Evolutionary conservation across 192 early-diverging fungal species (phyloP).

Genomic region (Backusella westeae): DNA sequence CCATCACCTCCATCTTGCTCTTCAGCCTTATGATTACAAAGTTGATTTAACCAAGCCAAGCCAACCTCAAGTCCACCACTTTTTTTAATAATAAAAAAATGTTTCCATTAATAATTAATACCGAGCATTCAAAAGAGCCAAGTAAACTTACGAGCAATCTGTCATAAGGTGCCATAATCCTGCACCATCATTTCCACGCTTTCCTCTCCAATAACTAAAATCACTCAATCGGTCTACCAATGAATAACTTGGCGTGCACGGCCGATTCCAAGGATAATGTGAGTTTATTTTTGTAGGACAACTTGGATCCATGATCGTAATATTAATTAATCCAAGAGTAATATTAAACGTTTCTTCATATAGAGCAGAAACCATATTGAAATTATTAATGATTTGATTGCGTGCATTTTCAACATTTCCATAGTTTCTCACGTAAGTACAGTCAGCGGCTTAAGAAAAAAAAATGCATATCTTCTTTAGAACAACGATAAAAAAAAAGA

Average conservation of each 20-base stretch:
- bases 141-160: slow-evolving; percentile 52
- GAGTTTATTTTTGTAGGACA: slow-evolving; percentile 50
- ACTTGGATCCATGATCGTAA: slow-evolving; percentile 63
- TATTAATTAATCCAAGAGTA: slow-evolving; percentile 75
- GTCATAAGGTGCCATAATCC: slow-evolving; percentile 97
- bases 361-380: slow-evolving; percentile 76
- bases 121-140: neutral
- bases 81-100: neutral
- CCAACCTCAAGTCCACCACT: slow-evolving; percentile 78
- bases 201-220: slow-evolving; percentile 87
- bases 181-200: slow-evolving; percentile 63
- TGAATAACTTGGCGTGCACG: slow-evolving; percentile 63
- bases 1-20: slow-evolving; percentile 44
- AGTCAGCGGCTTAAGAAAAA: slow-evolving; percentile 58
- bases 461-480: neutral
- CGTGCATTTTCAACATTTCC: slow-evolving; percentile 54
- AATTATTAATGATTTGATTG: slow-evolving; percentile 76
- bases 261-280: slow-evolving; percentile 69
- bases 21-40: slow-evolving; percentile 60
- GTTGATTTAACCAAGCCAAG: slow-evolving; percentile 80
- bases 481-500: neutral
- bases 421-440: slow-evolving; percentile 62
- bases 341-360: slow-evolving; percentile 89
- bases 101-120: neutral
- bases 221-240: slow-evolving; percentile 79